Conservation (phyloP, 2,329 filamentous ascomycete genomes). For the Cordyceps cateniannulata region DNA sequence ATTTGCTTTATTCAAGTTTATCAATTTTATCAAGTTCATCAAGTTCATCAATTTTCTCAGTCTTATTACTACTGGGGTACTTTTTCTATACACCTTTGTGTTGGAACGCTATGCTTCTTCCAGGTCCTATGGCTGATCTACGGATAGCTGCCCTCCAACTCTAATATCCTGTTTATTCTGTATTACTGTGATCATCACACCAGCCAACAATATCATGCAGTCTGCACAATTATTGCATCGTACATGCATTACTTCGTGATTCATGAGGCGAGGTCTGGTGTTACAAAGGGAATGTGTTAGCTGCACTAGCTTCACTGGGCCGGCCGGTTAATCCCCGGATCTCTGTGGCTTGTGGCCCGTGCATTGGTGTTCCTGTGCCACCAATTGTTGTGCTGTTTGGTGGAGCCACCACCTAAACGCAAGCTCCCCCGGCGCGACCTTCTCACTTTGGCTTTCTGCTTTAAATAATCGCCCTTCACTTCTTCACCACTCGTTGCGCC, state of each 20-base stretch:
- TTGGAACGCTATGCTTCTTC: too few relatives aligned
- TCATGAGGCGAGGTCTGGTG: background rate
- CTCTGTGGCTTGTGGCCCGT: background rate
- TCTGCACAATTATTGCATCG: background rate
- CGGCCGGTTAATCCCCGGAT: slow-evolving; percentile 4
- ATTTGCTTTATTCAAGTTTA: too few relatives aligned
- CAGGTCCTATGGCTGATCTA: too few relatives aligned
- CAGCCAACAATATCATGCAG: background rate
- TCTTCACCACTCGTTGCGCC: background rate
- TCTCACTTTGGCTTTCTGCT: background rate
- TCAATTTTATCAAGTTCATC: too few relatives aligned
- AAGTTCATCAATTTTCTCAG: too few relatives aligned
- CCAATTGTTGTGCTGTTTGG: slow-evolving; percentile 13
- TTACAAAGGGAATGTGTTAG: background rate
- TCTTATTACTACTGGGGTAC: too few relatives aligned
- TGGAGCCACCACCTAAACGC: background rate
- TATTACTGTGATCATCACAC: background rate
- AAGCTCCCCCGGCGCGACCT: slow-evolving; percentile 3
- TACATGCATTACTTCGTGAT: background rate
- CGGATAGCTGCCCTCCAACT: background rate
- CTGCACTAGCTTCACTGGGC: background rate
- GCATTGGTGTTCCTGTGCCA: slow-evolving; percentile 6
- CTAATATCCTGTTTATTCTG: background rate
- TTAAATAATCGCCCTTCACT: background rate
- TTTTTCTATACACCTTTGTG: too few relatives aligned